A percentile compares a stretch with the other conserved stretches of the same genome.
Conservation (phyloP, 2,329 filamentous ascomycete species). For the Alternaria consortialis region DNA sequence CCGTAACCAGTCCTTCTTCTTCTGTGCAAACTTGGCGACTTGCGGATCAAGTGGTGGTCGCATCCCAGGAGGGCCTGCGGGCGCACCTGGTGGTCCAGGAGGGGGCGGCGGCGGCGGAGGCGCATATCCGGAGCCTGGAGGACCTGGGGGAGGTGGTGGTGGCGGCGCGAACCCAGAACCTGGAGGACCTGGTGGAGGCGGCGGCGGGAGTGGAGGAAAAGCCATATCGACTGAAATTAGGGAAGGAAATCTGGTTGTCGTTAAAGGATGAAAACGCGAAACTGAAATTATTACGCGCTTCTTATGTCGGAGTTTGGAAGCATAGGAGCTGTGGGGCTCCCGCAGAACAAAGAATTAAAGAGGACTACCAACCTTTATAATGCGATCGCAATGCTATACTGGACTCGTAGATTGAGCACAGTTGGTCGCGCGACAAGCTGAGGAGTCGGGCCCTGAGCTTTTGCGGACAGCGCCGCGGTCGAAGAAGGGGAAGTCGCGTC, state of each 20-base stretch:
- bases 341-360: neutral
- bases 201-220: slow-evolving; percentile 40
- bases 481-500: slow-evolving; percentile 34
- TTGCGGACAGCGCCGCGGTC: slow-evolving; percentile 36
- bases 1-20: slow-evolving; percentile 98
- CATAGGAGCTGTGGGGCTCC: neutral
- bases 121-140: slow-evolving; percentile 37
- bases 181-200: slow-evolving; percentile 39
- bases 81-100: slow-evolving; percentile 60
- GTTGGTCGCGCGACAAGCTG: slow-evolving; percentile 29
- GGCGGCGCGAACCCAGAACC: slow-evolving; percentile 47
- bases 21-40: slow-evolving; percentile 93
- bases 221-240: slow-evolving; percentile 29
- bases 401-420: slow-evolving; percentile 16
- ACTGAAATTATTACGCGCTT: neutral
- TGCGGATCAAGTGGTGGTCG: slow-evolving; percentile 82
- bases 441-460: slow-evolving; percentile 35
- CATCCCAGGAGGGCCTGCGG: slow-evolving; percentile 69
- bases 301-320: neutral
- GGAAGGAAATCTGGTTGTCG: neutral
- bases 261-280: slow-evolving; percentile 6
- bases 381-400: slow-evolving; percentile 13
- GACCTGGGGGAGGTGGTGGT: slow-evolving; percentile 42
- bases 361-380: slow-evolving; percentile 1
- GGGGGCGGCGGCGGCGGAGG: slow-evolving; percentile 70